Conservation (phyloP, 2,329 filamentous ascomycete genomes). For the Neophaeococcomyces aloes region DNA sequence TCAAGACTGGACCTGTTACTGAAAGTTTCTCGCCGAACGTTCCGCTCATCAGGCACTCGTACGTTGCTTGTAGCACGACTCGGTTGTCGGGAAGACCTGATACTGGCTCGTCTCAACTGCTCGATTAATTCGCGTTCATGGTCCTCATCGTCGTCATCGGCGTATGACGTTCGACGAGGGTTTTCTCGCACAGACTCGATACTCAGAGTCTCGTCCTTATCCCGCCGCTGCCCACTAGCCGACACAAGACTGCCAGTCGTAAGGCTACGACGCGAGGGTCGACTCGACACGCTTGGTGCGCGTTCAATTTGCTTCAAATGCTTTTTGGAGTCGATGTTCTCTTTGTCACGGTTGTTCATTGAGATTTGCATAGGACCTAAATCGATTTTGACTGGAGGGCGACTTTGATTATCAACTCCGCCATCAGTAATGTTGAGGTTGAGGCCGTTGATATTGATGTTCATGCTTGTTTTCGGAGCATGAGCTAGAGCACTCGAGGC, state of each 20-base stretch:
- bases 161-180: not conserved
- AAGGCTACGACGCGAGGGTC: slow-evolving; percentile 5
- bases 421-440: slow-evolving; percentile 8
- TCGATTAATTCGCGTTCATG: not conserved
- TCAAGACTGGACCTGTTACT: slow-evolving; percentile 1
- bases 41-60: not conserved
- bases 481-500: not conserved
- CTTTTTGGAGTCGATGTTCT: slow-evolving; percentile 6
- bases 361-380: slow-evolving; percentile 5
- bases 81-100: slow-evolving; percentile 1
- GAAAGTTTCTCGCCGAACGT: not conserved
- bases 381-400: slow-evolving; percentile 3
- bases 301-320: slow-evolving; percentile 2
- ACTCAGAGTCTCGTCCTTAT: slow-evolving; percentile 3
- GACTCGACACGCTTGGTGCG: slow-evolving; percentile 6
- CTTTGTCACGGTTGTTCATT: slow-evolving; percentile 9
- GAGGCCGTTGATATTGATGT: slow-evolving; percentile 9
- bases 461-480: slow-evolving; percentile 1
- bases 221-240: slow-evolving; percentile 1
- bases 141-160: slow-evolving; percentile 4
- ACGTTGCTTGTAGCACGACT: slow-evolving; percentile 2
- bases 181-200: not conserved
- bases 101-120: not conserved
- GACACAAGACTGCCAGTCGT: slow-evolving; percentile 4
- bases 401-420: not conserved